Evolutionary conservation across 1,284 basidiomycete species (phyloP), one percentile per base, ranked within the genome.

Genomic region (Termitomyces sp.): DNA sequence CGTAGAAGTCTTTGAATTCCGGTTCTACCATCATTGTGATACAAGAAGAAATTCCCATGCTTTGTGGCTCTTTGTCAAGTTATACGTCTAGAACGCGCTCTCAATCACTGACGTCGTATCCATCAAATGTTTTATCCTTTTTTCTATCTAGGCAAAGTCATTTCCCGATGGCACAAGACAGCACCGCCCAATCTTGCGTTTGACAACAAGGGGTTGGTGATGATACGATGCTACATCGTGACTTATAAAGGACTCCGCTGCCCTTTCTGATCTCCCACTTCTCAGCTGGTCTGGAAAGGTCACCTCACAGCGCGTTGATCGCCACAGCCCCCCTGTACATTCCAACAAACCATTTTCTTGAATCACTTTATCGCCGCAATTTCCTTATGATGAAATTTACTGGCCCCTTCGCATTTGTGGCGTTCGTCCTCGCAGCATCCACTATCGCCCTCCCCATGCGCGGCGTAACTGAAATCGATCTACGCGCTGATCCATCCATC

Each of bases 201-300:
- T 14, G 16, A 30, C 44, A 46, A 46, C 44, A 24, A 21, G 14
- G 31, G 3, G 14, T 18, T 11, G 16, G 30, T 21, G 43, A 45
- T 45, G 19, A 19, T 24, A 10, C 9, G 28, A 30, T 30, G 28
- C 28, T 7, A 7, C 28, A 7, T 30, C 28, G 37, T 3, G 3
- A 19, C 30, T 18, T 33, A 21, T 33, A 44, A 45, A 30, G n/a
- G 43, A 21, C 13, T 21, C 18, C 11, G 9, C 14, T 7, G 1
- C 13, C 21, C 35, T 14, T 28, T 39, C 14, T 42, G 9, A 49
- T 46, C 39, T 35, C 45, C 44, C 21, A 48, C 46, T 56, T 58
- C 49, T 56, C 54, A 58, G 54, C 54, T 56, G 57, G 57, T 58
- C 54, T 56, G 57, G 48, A 53, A 46, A 26, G 24, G 16, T 43